Conservation (phyloP, 192 early-diverging fungal genomes). For the Coemansia sp. region DNA sequence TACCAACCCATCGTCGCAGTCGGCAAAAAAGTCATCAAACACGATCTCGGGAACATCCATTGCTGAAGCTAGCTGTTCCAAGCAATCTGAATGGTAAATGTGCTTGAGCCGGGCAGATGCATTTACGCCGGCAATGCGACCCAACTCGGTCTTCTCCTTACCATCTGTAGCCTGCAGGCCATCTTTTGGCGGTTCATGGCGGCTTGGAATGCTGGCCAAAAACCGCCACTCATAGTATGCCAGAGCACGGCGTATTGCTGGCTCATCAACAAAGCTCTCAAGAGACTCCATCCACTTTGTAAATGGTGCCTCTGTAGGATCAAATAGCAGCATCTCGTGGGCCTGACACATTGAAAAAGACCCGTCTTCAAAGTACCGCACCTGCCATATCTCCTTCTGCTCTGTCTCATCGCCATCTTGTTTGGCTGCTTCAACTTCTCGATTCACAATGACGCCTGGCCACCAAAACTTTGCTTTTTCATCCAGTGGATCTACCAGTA, state of each 20-base stretch:
- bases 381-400: slow-evolving; percentile 18
- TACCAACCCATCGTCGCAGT: neutral
- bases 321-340: slow-evolving; percentile 31
- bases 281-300: slow-evolving; percentile 8
- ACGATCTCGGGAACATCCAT: slow-evolving; percentile 18
- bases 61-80: slow-evolving; percentile 11
- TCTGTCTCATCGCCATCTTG: neutral
- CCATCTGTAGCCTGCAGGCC: neutral
- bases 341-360: slow-evolving; percentile 33
- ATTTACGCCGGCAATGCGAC: slow-evolving; percentile 20
- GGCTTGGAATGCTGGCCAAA: neutral
- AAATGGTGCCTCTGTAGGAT: slow-evolving; percentile 11
- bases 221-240: slow-evolving; percentile 51
- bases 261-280: slow-evolving; percentile 9
- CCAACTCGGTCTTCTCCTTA: neutral
- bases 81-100: slow-evolving; percentile 7
- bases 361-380: slow-evolving; percentile 50
- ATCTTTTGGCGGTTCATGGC: no score
- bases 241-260: slow-evolving; percentile 38
- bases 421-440: neutral
- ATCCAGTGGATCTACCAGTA: slow-evolving; percentile 48
- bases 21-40: slow-evolving; percentile 36
- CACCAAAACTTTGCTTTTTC: slow-evolving; percentile 22
- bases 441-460: slow-evolving; percentile 43
- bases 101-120: slow-evolving; percentile 12